These are phyloP conservation scores for Phenoliferia sp. DNA, from an alignment of 1,284 basidiomycete species.

Conservation along the genomic window DNA sequence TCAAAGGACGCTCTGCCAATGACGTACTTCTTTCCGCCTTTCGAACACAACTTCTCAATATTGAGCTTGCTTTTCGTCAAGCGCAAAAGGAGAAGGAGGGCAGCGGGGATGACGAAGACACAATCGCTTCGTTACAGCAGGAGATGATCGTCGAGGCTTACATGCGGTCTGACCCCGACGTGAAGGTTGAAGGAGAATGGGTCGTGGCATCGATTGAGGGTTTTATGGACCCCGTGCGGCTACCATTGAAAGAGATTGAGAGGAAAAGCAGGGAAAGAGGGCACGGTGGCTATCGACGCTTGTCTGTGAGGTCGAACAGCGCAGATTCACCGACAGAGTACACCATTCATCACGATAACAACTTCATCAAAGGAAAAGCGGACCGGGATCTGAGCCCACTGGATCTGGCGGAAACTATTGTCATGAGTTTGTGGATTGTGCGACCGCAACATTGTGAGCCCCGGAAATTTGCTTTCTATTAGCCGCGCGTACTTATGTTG, in stretches of 20 bases:
- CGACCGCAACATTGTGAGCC: conserved; percentile 27
- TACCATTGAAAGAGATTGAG: conserved; percentile 18
- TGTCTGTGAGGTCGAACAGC: neutral
- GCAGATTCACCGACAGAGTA: too few species aligned
- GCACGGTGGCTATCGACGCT: conserved; percentile 11
- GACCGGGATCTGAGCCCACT: conserved; percentile 6
- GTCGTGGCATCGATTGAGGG: conserved; percentile 31
- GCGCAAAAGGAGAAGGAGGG: neutral
- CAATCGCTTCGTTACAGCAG: conserved; percentile 14
- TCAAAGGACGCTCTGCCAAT: conserved; percentile 34
- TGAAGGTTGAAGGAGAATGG: conserved; percentile 24
- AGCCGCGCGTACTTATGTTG: neutral
- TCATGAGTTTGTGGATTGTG: conserved; percentile 32
- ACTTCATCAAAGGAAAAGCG: neutral
- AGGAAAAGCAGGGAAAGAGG: neutral
- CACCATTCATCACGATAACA: too few species aligned
- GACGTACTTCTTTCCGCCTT: conserved; percentile 35
- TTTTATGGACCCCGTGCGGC: conserved; percentile 23
- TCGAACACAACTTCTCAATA: conserved; percentile 33
- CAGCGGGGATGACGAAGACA: neutral
- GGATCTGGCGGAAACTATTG: conserved; percentile 27
- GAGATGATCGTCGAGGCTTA: conserved; percentile 32
- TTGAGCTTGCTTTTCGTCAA: conserved; percentile 8
- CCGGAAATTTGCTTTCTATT: neutral
- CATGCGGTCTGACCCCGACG: conserved; percentile 26